Evolutionary conservation across 2,329 filamentous ascomycete genomes (phyloP).

Genomic region (Xylariaceae sp.): DNA sequence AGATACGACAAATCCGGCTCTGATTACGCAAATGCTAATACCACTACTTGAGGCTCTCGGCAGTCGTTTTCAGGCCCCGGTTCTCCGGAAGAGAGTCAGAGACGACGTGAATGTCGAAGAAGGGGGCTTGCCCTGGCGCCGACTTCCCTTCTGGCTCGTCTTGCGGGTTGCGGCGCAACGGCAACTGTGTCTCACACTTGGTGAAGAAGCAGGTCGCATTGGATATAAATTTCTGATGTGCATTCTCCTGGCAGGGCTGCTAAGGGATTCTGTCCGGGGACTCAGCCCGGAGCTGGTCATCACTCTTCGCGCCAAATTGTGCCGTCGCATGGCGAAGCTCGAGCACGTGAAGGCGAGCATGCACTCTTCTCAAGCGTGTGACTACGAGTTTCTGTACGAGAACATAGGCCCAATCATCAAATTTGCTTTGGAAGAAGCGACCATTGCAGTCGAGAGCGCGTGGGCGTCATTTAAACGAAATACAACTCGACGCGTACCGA

Average conservation of each 20-base stretch:
- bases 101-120: conserved; percentile 55
- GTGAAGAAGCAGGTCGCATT: conserved; percentile 38
- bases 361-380: conserved; percentile 17
- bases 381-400: neutral
- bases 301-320: conserved; percentile 48
- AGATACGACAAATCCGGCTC: conserved; percentile 50
- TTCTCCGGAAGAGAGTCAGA: conserved; percentile 52
- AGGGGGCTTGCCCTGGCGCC: conserved; percentile 53
- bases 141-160: conserved; percentile 57
- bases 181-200: conserved; percentile 40
- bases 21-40: conserved; percentile 57
- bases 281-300: conserved; percentile 34
- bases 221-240: conserved; percentile 57
- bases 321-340: conserved; percentile 53
- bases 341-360: conserved; percentile 28
- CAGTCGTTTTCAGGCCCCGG: conserved; percentile 27
- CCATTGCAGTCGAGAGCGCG: conserved; percentile 27
- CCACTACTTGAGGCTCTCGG: conserved; percentile 54
- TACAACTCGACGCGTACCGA: conserved; percentile 36
- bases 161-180: conserved; percentile 54
- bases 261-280: conserved; percentile 35
- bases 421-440: conserved; percentile 21
- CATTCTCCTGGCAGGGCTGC: conserved; percentile 41
- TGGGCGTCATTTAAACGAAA: conserved; percentile 40
- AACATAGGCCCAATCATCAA: neutral